Base-by-base conservation (phyloP, 352 stramenopile species). In the Albugo candida region DNA sequence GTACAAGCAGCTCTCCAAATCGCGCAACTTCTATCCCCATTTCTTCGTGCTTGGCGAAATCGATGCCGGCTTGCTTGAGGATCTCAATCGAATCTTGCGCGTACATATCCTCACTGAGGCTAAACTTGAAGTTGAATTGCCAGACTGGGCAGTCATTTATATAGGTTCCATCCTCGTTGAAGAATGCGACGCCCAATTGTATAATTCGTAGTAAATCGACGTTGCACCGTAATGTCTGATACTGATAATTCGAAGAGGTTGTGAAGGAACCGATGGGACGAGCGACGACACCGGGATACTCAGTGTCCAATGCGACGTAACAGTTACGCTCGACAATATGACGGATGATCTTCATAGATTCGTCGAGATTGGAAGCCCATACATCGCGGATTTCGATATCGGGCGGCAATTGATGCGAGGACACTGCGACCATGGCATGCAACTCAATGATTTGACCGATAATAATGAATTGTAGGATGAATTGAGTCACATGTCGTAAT, bases 71-170 rank as follows among this genome's bases (percentile, higher is more conserved):
- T 47, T 96, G 83, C 49, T 97, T 95, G 19, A 99, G 68, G 47
- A 99, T 83, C 63, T 99, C 93, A 61, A 99, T 99, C 38, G 86
- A 97, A 66, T 98, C 95, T 60, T 98, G 93, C 21, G 95, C 94
- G 76, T 98, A 99, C 86, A 99, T 98, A 73, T 99, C 95, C 55
- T 97, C 93, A 49, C 83, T 70, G 24, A 99, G 60, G 55, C 81
- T 93, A 59, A 99, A 99, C 64, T 96, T 93, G 70, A 99, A 99
- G 74, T 99, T 99, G 72, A 99, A 99, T 70, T 99, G 95, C 92
- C 91, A 99, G 58, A 95, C 97, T 3, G 89, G 92, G 70, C 95
- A 91, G 47, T 91, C 91, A 40, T 70, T 64, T 60, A 95, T 94
- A 60, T 95, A 95, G 51, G 97, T 82, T 21, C 86, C 89, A 58